Conservation (phyloP, 2,329 filamentous ascomycete genomes). For the Atkinsonella hypoxylon region DNA sequence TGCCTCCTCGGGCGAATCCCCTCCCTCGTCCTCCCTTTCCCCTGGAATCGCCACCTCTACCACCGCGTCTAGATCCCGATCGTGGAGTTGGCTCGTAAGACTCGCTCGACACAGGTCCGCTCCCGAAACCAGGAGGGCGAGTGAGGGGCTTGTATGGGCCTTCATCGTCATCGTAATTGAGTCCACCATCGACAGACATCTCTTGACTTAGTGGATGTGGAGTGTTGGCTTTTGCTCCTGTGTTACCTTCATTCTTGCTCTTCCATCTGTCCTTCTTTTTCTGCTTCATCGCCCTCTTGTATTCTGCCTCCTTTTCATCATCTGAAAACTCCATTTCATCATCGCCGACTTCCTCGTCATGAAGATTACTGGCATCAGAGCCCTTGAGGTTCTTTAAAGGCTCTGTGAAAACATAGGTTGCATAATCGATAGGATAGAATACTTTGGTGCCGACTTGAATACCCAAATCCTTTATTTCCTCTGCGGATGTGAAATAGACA, state of each 20-base stretch:
- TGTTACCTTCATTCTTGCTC: slow-evolving; percentile 28
- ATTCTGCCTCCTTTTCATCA: slow-evolving; percentile 83
- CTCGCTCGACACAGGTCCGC: slow-evolving; percentile 32
- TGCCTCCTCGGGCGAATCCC: slow-evolving; percentile 27
- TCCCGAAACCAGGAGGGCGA: slow-evolving; percentile 52
- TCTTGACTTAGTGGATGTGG: slow-evolving; percentile 30
- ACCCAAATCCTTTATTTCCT: slow-evolving; percentile 55
- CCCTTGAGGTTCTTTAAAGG: slow-evolving; percentile 69
- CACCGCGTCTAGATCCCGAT: slow-evolving; percentile 24
- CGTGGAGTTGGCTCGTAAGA: slow-evolving; percentile 21
- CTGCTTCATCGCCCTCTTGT: slow-evolving; percentile 58
- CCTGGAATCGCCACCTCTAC: slow-evolving; percentile 25
- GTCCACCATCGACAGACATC: slow-evolving; percentile 27
- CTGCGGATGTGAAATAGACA: slow-evolving; percentile 57
- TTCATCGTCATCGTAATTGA: slow-evolving; percentile 58
- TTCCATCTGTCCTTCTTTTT: slow-evolving; percentile 44
- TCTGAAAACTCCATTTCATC: slow-evolving; percentile 95
- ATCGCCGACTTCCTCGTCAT: slow-evolving; percentile 79
- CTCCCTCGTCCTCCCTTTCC: slow-evolving; percentile 32
- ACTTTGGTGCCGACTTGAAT: slow-evolving; percentile 59
- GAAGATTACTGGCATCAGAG: slow-evolving; percentile 86
- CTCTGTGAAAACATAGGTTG: slow-evolving; percentile 77
- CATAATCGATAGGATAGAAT: slow-evolving; percentile 70
- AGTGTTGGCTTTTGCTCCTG: slow-evolving; percentile 21
- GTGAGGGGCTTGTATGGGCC: slow-evolving; percentile 61